Percentiles rank a stretch among this genome's conserved stretches.
Evolutionary conservation across 2,329 filamentous ascomycete genomes (phyloP).

Genomic region (Calonectria pauciramosa): DNA sequence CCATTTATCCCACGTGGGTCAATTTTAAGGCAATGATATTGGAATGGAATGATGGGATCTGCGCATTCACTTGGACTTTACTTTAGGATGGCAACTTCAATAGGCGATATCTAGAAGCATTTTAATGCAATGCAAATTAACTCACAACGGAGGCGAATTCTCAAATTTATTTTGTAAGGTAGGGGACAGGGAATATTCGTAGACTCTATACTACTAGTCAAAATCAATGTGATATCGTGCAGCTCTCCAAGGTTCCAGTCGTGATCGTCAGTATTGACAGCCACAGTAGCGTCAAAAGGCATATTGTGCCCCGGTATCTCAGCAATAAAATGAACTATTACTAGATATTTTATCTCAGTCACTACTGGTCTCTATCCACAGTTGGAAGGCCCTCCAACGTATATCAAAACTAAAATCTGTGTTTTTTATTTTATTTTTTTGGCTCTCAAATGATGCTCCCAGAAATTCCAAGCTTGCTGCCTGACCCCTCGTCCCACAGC

Average conservation of each 20-base stretch:
- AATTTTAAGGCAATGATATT: not conserved
- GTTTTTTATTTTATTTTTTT: too few species aligned
- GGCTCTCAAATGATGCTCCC: not conserved
- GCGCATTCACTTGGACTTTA: not conserved
- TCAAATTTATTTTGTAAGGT: too few species aligned
- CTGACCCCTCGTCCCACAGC: not conserved
- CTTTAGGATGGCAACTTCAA: too few species aligned
- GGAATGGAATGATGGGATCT: not conserved
- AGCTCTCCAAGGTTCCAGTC: too few species aligned
- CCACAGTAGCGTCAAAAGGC: not conserved
- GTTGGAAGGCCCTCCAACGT: not conserved
- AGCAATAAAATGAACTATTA: not conserved
- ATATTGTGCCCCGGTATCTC: not conserved
- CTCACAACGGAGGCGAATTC: too few species aligned
- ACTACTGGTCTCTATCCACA: not conserved
- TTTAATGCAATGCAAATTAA: too few species aligned
- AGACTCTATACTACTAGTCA: too few species aligned
- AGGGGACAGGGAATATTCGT: too few species aligned
- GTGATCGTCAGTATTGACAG: not conserved
- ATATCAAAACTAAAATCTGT: not conserved
- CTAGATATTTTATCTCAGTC: too few species aligned
- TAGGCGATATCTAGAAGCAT: too few species aligned
- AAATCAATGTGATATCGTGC: too few species aligned
- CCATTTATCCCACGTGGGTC: not conserved
- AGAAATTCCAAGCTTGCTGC: not conserved